Evolutionary conservation across 495 filamentous ascomycete species (phyloP).

Genomic region (Penicillium nucicola): DNA sequence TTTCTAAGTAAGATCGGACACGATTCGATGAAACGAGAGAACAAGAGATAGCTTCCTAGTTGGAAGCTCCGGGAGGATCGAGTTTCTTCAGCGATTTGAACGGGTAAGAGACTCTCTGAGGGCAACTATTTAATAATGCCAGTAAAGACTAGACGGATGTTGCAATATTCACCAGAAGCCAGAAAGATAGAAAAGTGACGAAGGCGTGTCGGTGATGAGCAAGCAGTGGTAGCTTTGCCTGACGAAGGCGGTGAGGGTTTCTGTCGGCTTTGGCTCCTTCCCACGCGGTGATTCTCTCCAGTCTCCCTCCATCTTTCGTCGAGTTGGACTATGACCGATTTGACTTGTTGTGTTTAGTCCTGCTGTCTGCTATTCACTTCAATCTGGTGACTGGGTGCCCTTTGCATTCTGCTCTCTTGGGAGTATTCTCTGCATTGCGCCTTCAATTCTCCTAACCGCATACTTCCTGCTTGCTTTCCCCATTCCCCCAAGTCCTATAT

Average conservation of each 20-base stretch:
- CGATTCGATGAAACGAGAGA: constrained; percentile 16
- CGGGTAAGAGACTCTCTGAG: neutral
- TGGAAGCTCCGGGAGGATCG: constrained; percentile 33
- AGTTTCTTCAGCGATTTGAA: constrained; percentile 2
- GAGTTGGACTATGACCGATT: constrained; percentile 16
- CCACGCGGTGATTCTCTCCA: constrained; percentile 23
- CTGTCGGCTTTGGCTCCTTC: constrained; percentile 16
- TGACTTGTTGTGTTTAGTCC: constrained; percentile 8
- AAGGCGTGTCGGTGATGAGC: constrained; percentile 10
- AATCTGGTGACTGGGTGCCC: constrained; percentile 7
- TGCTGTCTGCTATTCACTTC: neutral
- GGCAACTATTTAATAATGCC: neutral
- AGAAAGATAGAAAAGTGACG: constrained; percentile 4
- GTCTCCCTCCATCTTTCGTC: constrained; percentile 13
- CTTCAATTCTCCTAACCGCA: constrained; percentile 13
- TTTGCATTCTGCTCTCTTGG: neutral
- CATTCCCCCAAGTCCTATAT: constrained; percentile 9
- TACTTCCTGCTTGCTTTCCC: constrained; percentile 10
- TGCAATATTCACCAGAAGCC: neutral
- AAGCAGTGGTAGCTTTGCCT: constrained; percentile 22
- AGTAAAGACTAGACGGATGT: neutral
- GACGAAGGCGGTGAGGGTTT: constrained; percentile 28
- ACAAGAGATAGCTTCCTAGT: constrained; percentile 31
- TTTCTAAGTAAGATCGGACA: constrained; percentile 18
- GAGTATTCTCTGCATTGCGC: constrained; percentile 6